Evolutionary conservation across 1,284 basidiomycete genomes (phyloP).

Genomic region (Farysia itapuensis): DNA sequence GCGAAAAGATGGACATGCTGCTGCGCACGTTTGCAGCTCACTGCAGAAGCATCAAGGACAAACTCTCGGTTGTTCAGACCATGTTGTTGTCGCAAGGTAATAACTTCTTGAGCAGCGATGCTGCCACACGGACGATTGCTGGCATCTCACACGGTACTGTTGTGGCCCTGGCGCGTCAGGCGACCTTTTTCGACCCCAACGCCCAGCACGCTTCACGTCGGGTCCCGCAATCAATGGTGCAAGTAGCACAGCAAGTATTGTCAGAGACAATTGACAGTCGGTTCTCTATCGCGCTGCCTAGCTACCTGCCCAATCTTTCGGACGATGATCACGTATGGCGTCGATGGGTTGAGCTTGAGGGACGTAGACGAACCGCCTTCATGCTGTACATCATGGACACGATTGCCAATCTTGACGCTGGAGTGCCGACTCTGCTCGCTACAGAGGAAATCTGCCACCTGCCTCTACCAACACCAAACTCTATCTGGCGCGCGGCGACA

Average conservation of each 20-base stretch:
- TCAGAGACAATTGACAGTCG: slow-evolving; percentile 23
- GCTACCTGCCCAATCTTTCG: slow-evolving; percentile 17
- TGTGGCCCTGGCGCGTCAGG: slow-evolving; percentile 40
- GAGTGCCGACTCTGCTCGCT: slow-evolving; percentile 24
- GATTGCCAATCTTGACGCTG: slow-evolving; percentile 41
- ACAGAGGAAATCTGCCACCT: slow-evolving; percentile 43
- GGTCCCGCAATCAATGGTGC: slow-evolving; percentile 16
- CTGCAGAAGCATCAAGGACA: slow-evolving; percentile 41
- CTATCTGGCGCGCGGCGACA: slow-evolving; percentile 40
- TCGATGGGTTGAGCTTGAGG: slow-evolving; percentile 47
- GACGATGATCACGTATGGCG: slow-evolving; percentile 46
- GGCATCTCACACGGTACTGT: slow-evolving; percentile 39
- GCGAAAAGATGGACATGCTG: slow-evolving; percentile 49
- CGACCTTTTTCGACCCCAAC: slow-evolving; percentile 40
- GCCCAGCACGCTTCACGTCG: slow-evolving; percentile 27
- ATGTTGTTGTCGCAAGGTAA: slow-evolving; percentile 46
- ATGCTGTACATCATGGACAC: slow-evolving; percentile 47
- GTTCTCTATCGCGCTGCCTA: slow-evolving; percentile 33
- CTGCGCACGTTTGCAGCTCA: slow-evolving; percentile 39
- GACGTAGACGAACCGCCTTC: slow-evolving; percentile 41
- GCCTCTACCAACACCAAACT: slow-evolving; percentile 45
- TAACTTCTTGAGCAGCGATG: slow-evolving; percentile 44
- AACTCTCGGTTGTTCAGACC: slow-evolving; percentile 47
- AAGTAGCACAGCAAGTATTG: slow-evolving; percentile 26
- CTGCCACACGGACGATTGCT: slow-evolving; percentile 27